phyloP scores from a whole-genome alignment of 2,329 filamentous ascomycete genomes.

The Harringtonia lauricola region DNA sequence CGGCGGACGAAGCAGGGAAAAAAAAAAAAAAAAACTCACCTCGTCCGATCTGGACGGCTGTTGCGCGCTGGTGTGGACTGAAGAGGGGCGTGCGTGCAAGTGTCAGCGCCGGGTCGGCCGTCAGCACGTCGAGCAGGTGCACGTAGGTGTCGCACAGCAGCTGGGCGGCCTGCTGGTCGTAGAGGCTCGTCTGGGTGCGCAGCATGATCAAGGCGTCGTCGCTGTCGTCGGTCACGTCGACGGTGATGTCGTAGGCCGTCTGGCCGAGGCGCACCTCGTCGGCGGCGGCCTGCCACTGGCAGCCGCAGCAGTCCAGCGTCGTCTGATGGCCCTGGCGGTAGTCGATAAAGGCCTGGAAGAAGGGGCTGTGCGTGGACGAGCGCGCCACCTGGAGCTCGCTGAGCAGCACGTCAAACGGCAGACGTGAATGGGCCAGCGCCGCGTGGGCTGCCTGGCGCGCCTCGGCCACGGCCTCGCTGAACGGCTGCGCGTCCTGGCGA shows the following conservation, averaged over 20 bases:
- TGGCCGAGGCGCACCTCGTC: too few relatives aligned
- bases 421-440: conserved; percentile 27
- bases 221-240: conserved; percentile 26
- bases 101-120: not conserved
- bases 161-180: conserved; percentile 17
- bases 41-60: too few relatives aligned
- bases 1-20: too few relatives aligned
- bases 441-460: conserved; percentile 15
- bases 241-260: conserved; percentile 19
- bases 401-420: conserved; percentile 39
- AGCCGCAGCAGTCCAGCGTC: conserved; percentile 11
- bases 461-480: conserved; percentile 19
- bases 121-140: not conserved
- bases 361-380: conserved; percentile 25
- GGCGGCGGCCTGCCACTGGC: conserved; percentile 13
- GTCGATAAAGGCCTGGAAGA: conserved; percentile 35
- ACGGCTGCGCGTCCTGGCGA: conserved; percentile 19
- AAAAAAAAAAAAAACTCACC: too few relatives aligned
- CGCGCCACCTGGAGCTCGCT: conserved; percentile 28
- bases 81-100: too few relatives aligned
- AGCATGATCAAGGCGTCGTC: conserved; percentile 14
- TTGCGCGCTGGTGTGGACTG: too few relatives aligned
- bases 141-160: conserved; percentile 14
- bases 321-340: too few relatives aligned
- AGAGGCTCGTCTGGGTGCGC: conserved; percentile 19